Conservation (phyloP, 495 filamentous ascomycete species). For the Tuber borchii region DNA sequence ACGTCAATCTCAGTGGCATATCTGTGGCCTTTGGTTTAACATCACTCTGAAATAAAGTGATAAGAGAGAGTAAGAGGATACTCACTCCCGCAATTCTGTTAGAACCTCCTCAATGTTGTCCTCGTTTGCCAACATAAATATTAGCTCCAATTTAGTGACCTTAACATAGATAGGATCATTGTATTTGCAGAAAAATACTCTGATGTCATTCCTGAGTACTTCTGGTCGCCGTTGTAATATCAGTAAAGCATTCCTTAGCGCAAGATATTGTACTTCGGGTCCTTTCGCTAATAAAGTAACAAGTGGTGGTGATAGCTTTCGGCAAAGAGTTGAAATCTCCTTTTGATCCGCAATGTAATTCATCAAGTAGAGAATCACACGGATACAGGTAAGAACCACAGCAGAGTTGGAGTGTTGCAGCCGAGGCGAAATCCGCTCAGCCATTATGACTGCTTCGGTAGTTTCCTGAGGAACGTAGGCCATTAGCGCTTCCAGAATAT, state of each 20-base stretch:
- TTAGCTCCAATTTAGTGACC: constrained; percentile 95
- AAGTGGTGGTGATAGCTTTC: constrained; percentile 89
- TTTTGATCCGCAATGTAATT: constrained; percentile 96
- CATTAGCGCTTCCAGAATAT: constrained; percentile 97
- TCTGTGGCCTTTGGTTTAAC: constrained; percentile 41
- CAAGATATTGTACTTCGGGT: constrained; percentile 94
- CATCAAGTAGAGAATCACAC: constrained; percentile 95
- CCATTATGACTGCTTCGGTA: constrained; percentile 76
- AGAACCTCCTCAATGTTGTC: constrained; percentile 94
- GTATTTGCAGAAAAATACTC: constrained; percentile 99
- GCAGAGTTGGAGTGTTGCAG: constrained; percentile 94
- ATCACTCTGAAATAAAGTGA: not conserved
- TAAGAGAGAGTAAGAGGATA: not conserved
- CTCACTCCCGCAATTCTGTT: constrained; percentile 84
- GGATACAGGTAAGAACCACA: constrained; percentile 90
- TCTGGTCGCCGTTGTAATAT: constrained; percentile 91
- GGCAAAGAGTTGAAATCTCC: constrained; percentile 78
- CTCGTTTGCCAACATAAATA: constrained; percentile 97
- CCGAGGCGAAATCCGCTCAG: constrained; percentile 87
- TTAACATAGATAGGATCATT: constrained; percentile 99
- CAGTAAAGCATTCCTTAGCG: constrained; percentile 84
- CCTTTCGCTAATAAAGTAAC: constrained; percentile 95
- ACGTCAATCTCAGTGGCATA: constrained; percentile 98
- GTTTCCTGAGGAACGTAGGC: constrained; percentile 93
- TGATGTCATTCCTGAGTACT: constrained; percentile 90